These are phyloP conservation scores for Citrus maxima DNA, from an alignment of 345 rosid species.

Conservation along the genomic window DNA sequence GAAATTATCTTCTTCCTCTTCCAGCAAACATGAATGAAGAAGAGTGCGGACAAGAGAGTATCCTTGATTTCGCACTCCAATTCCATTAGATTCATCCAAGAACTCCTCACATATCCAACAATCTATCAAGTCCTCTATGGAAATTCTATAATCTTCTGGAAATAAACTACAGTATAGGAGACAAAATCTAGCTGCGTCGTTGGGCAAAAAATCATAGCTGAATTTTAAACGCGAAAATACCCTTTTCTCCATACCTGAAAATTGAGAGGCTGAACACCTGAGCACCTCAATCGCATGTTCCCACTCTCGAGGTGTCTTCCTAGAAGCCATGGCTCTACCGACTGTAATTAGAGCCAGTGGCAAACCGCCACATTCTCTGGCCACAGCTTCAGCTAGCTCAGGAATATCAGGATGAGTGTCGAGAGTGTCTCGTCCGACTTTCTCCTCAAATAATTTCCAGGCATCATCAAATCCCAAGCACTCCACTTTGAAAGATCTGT, in stretches of 20 bases:
- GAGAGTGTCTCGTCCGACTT: not conserved
- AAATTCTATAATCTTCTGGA: slow-evolving; percentile 17
- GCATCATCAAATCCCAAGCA: slow-evolving; percentile 6
- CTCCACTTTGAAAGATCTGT: not conserved
- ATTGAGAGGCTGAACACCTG: not conserved
- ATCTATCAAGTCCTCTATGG: not conserved
- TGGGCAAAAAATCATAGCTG: slow-evolving; percentile 1
- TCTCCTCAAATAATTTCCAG: slow-evolving; percentile 2
- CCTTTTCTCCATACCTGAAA: not conserved
- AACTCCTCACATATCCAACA: slow-evolving; percentile 30
- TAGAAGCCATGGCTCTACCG: not conserved
- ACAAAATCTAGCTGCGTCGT: not conserved
- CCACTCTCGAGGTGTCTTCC: not conserved
- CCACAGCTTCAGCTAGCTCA: not conserved
- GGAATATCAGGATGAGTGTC: not conserved
- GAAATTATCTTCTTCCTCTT: slow-evolving; percentile 7
- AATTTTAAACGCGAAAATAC: not conserved
- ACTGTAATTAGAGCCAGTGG: slow-evolving; percentile 8
- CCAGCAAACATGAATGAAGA: slow-evolving; percentile 5
- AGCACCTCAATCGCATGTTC: not conserved
- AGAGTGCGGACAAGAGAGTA: not conserved
- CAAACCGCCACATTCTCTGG: slow-evolving; percentile 4
- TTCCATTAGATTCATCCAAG: slow-evolving; percentile 3
- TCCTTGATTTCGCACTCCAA: not conserved
- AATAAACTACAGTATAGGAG: slow-evolving; percentile 7